Conservation (phyloP, 2,329 filamentous ascomycete genomes). For the Dichotomopilus funicola region DNA sequence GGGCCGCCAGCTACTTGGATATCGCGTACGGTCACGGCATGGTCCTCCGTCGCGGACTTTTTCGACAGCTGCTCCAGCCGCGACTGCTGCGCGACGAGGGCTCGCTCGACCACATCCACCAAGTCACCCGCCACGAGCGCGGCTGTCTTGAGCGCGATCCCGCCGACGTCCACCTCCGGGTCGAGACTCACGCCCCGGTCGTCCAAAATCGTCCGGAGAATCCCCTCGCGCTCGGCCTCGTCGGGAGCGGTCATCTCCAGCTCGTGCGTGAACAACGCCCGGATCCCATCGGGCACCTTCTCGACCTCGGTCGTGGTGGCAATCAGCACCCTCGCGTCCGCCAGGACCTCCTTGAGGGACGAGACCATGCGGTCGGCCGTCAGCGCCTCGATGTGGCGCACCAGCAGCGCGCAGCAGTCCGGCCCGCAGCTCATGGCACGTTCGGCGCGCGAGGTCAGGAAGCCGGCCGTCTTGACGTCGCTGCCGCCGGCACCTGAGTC, state of each 20-base stretch:
- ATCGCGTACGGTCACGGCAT: conserved; percentile 63
- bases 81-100: conserved; percentile 66
- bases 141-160: conserved; percentile 89
- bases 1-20: conserved; percentile 83
- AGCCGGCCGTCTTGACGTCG: conserved; percentile 90
- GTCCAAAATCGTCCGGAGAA: conserved; percentile 71
- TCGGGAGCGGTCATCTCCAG: conserved; percentile 90
- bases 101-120: conserved; percentile 88
- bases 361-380: conserved; percentile 85
- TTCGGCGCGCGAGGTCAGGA: conserved; percentile 80
- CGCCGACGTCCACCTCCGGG: conserved; percentile 73
- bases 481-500: conserved; percentile 80
- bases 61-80: conserved; percentile 68
- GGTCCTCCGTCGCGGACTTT: conserved; percentile 33
- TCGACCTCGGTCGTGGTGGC: conserved; percentile 94
- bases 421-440: conserved; percentile 82
- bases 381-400: conserved; percentile 84
- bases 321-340: conserved; percentile 74
- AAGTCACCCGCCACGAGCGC: conserved; percentile 91
- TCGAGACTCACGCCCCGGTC: conserved; percentile 72
- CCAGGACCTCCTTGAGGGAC: conserved; percentile 75
- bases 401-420: conserved; percentile 74
- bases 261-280: conserved; percentile 91
- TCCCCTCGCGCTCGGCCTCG: conserved; percentile 83
- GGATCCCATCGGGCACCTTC: conserved; percentile 83